Base-by-base conservation (phyloP, 768 basidiomycete species). In the Rhodosporidiobolus odoratus region DNA sequence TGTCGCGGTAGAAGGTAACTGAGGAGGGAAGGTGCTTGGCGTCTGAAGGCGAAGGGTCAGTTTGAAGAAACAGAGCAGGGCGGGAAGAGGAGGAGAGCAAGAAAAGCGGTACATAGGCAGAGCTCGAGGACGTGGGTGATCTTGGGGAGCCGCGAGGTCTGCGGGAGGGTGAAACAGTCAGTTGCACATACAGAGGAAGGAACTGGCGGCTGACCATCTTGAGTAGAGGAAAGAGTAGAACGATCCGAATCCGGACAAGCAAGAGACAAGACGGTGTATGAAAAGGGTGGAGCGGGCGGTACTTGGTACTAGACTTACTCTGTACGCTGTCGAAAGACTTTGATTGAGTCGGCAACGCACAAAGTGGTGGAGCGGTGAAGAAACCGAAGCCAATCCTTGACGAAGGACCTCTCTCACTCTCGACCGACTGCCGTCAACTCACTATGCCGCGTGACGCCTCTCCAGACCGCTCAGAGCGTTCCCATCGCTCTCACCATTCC, bases 71-170 rank as follows among this genome's bases (percentile, higher is more conserved):
- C 25, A 0, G 17, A 7, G 1, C 15, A 13, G 7, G 38, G 56
- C 1, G 2, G 0, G 16, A 23, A 23, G 34, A 25, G 37, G 1
- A 21, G 5, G 32, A 25, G 48, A 47, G 21, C 37, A 16, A 16
- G 25, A 37, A 35, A 65, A 4, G 3, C 21, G 43, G 43, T 43
- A 68, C 66, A 72, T 30, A 72, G 66, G 47, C 66, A 68, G 25
- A 68, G 66, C 47, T 72, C 71, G 52, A 72, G 71, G 37, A 72
- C 66, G 41, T 68, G 71, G 23, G 62, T 50, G 66, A 72, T 60
- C 53, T 68, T 68, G 4, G 66, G 71, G 6, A 72, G 41, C 1
- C 38, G 53, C 8, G 69, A 57, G 1, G 62, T 23, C 63, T 64
- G 53, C 25, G 21, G 15, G 25, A 25, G 52, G 27, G 27, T 8